Evolutionary conservation across 768 basidiomycete species (phyloP).

Genomic region (Rubroboletus pulcherrimus): DNA sequence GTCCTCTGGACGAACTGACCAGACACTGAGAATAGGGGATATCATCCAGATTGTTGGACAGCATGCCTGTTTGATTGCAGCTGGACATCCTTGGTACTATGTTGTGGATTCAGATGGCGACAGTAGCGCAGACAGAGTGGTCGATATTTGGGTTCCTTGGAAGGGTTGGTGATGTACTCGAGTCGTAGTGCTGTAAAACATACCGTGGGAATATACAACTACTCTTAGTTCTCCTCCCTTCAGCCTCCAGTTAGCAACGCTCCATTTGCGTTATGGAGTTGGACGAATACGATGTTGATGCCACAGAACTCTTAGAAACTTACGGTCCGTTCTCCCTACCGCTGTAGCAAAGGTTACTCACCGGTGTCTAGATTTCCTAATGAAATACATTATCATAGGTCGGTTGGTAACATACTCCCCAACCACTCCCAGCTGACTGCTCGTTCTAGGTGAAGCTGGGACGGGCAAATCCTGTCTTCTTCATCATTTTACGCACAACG

Average conservation of each 20-base stretch:
- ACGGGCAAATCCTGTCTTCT: conserved; percentile 96
- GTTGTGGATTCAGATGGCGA: conserved; percentile 63
- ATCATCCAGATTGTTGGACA: conserved; percentile 74
- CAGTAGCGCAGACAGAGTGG: conserved; percentile 47
- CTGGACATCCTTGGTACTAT: conserved; percentile 81
- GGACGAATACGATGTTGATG: conserved; percentile 72
- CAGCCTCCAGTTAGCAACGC: not conserved
- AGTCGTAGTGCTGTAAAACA: not conserved
- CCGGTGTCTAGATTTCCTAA: conserved; percentile 78
- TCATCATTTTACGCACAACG: conserved; percentile 94
- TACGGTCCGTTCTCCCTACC: conserved; percentile 58
- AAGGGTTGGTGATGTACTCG: conserved; percentile 69
- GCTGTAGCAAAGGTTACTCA: conserved; percentile 11
- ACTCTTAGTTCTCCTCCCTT: not conserved
- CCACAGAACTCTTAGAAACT: conserved; percentile 90
- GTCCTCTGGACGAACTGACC: conserved; percentile 5
- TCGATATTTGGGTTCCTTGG: conserved; percentile 87
- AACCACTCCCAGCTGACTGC: conserved; percentile 5
- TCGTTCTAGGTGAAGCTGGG: conserved; percentile 79
- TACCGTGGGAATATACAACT: conserved; percentile 23
- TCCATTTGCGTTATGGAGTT: conserved; percentile 45
- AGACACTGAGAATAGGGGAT: conserved; percentile 51
- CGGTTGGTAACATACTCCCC: conserved; percentile 16
- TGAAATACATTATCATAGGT: conserved; percentile 99
- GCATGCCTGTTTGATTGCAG: conserved; percentile 81